These are phyloP conservation scores for Oryza meyeriana DNA, from an alignment of 176 grass and related monocot genomes.

Conservation along the genomic window DNA sequence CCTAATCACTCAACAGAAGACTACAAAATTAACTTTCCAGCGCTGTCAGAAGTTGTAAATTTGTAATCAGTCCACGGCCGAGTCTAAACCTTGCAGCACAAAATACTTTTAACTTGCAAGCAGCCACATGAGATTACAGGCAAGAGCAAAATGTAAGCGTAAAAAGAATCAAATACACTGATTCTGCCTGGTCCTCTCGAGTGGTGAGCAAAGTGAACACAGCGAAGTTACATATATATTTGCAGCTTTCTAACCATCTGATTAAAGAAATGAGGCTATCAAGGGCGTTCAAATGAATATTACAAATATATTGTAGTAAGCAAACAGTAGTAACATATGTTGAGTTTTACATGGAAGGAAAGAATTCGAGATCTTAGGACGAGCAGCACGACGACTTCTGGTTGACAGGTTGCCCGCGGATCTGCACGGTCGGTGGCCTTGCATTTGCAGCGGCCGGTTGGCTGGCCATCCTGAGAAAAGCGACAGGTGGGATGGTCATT, in stretches of 20 bases:
- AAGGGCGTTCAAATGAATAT: slow-evolving; percentile 8
- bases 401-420: slow-evolving; percentile 66
- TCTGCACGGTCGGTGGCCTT: slow-evolving; percentile 60
- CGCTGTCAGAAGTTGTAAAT: neutral
- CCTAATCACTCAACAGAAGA: neutral
- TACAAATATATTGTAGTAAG: slow-evolving; percentile 29
- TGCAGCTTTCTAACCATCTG: slow-evolving; percentile 25
- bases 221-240: neutral
- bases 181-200: neutral
- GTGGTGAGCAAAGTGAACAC: neutral
- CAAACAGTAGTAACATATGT: slow-evolving; percentile 1
- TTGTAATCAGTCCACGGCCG: neutral
- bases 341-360: slow-evolving; percentile 11
- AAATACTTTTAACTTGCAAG: neutral
- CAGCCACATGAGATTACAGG: neutral
- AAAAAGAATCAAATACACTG: slow-evolving; percentile 25
- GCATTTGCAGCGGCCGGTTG: slow-evolving; percentile 51
- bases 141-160: neutral
- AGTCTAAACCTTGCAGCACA: neutral
- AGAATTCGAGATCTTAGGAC: slow-evolving; percentile 28
- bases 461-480: slow-evolving; percentile 60
- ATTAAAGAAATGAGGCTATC: slow-evolving; percentile 2
- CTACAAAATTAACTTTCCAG: neutral
- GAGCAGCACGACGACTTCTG: slow-evolving; percentile 66
- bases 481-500: neutral